phyloP scores from a whole-genome alignment of 331 rosid species.

The Arachis monticola region DNA sequence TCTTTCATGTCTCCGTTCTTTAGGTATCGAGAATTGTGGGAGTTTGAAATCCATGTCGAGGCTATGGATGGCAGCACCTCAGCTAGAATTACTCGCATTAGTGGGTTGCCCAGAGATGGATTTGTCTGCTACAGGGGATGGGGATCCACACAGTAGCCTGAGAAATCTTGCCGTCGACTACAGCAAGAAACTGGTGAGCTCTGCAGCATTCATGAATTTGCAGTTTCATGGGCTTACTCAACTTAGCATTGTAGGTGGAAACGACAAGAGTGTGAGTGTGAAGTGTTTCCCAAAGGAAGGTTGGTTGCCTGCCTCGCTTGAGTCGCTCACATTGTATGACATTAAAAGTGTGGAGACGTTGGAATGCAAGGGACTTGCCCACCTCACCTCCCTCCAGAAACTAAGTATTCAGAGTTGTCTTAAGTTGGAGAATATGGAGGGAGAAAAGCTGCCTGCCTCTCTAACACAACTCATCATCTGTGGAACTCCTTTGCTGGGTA shows the following conservation, averaged over 20 bases:
- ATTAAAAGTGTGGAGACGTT: not conserved
- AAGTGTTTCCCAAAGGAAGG: not conserved
- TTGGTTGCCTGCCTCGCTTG: slow-evolving; percentile 14
- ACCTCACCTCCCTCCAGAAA: slow-evolving; percentile 24
- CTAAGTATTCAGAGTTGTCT: too few species aligned
- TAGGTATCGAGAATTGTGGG: not conserved
- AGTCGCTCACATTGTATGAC: accelerated
- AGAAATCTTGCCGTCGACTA: not conserved
- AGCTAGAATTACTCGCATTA: not conserved
- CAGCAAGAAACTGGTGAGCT: too few species aligned
- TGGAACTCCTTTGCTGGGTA: not conserved
- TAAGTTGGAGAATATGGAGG: slow-evolving; percentile 12
- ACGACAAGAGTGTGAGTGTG: not conserved
- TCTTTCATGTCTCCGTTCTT: not conserved
- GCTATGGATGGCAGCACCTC: not conserved
- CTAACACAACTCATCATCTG: accelerated
- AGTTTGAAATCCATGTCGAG: not conserved
- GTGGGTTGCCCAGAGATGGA: not conserved
- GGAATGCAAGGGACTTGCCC: slow-evolving; percentile 17
- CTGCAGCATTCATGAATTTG: not conserved
- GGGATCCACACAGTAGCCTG: not conserved
- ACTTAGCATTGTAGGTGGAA: not conserved
- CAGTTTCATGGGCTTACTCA: not conserved
- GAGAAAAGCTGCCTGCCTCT: slow-evolving; percentile 30
- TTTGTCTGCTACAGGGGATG: not conserved